phyloP scores from a whole-genome alignment of 192 early-diverging fungal genomes.

The Gonapodya prolifera region DNA sequence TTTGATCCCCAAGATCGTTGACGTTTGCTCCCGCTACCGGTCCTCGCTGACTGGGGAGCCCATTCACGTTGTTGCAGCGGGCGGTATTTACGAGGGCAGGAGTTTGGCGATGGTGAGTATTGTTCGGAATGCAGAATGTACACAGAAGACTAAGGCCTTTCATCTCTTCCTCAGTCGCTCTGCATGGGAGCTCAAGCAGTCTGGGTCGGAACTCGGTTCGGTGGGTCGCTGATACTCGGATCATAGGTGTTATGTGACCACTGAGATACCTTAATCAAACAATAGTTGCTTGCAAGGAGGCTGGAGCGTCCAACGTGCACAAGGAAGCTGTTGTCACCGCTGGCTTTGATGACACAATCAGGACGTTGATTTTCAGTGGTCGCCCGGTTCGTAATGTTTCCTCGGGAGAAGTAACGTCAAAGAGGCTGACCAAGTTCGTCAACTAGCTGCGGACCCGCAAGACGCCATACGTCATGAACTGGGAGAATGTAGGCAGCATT shows the following conservation, averaged over 20 bases:
- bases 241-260: neutral
- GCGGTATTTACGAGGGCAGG: conserved; percentile 31
- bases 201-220: conserved; percentile 33
- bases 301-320: conserved; percentile 24
- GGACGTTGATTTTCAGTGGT: conserved; percentile 27
- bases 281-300: conserved; percentile 24
- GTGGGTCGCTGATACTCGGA: neutral
- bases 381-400: conserved; percentile 13
- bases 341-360: conserved; percentile 24
- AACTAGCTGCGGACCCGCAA: conserved; percentile 1
- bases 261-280: no score
- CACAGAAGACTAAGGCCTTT: conserved; percentile 10
- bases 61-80: conserved; percentile 27
- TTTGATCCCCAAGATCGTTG: conserved; percentile 30
- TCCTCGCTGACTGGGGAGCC: conserved; percentile 21
- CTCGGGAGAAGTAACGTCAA: conserved; percentile 18
- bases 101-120: neutral
- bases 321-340: conserved; percentile 24
- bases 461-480: neutral
- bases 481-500: neutral
- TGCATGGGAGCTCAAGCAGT: conserved; percentile 26
- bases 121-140: no score
- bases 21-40: conserved; percentile 23
- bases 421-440: conserved; percentile 2
- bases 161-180: conserved; percentile 17